Conservation (phyloP, 352 stramenopile species). For the Phytophthora uliginosa region DNA sequence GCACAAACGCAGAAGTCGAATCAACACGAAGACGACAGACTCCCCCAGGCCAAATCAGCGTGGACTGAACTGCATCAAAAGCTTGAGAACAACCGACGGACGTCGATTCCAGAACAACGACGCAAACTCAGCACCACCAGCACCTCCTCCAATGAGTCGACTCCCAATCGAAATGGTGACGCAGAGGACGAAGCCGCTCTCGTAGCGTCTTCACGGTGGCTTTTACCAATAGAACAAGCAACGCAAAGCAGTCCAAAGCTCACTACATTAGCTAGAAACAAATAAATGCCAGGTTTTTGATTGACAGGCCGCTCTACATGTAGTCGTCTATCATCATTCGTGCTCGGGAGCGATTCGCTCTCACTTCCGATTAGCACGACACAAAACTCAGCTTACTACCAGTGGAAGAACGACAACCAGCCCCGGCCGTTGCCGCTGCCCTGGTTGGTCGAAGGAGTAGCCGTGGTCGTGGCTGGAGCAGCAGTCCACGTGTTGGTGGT, state of each 20-base stretch:
- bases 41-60: slow-evolving; percentile 27
- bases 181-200: slow-evolving; percentile 37
- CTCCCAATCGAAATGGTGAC: neutral
- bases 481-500: slow-evolving; percentile 4
- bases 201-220: slow-evolving; percentile 60
- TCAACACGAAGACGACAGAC: slow-evolving; percentile 7
- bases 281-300: slow-evolving; percentile 37
- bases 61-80: slow-evolving; percentile 54
- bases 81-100: slow-evolving; percentile 40
- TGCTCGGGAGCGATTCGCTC: slow-evolving; percentile 28
- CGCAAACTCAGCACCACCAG: slow-evolving; percentile 1
- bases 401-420: slow-evolving; percentile 2
- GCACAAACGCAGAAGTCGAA: slow-evolving; percentile 8
- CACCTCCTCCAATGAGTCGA: slow-evolving; percentile 13
- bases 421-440: neutral
- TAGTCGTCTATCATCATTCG: slow-evolving; percentile 25
- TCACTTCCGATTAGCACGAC: slow-evolving; percentile 18
- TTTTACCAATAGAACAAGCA: slow-evolving; percentile 6
- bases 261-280: slow-evolving; percentile 17
- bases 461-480: neutral
- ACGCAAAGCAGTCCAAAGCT: neutral
- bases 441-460: slow-evolving; percentile 8
- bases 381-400: slow-evolving; percentile 7
- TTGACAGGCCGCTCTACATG: slow-evolving; percentile 23
- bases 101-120: neutral